Base-by-base conservation (phyloP, 129 eudicot genomes). In the Artemisia annua region DNA sequence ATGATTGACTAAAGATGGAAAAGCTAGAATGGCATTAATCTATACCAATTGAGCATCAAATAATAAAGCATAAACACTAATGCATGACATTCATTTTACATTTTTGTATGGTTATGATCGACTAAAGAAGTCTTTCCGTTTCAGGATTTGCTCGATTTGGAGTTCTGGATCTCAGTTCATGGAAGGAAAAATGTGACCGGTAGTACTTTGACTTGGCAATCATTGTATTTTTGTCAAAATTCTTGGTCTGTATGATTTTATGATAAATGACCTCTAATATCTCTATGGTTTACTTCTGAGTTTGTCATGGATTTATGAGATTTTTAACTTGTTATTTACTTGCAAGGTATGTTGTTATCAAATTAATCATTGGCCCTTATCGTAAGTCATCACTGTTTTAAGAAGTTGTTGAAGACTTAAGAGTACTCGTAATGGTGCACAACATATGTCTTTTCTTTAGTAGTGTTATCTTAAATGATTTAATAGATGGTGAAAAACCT, bases 71-170 rank as follows among this genome's bases (percentile, higher is more conserved):
- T 35, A 35, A 35, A 35, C 44, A 1, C 44, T 6, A 35, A 35
- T 35, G 44, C 9, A 35, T 39, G 46, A 39, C 46, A 39, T 56
- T 56, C 19, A n/a, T 22, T 15, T 64, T 48, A 54, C 71, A 32
- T 50, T 13, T 13, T 62, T 73, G 49, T 75, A 44, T 26, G 16
- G 8, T n/a, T 26, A n/a, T 46, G 59, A 9, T 48, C 30, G 61
- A 59, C 60, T 20, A 18, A 67, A 24, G 2, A 50, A 17, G 65
- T 61, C 24, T 69, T 16, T 18, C 14, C 0, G 18, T 51, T 78
- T 69, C 81, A 78, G 81, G 76, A 60, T 50, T 49, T 68, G 13
- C 7, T 69, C 1, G 58, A 72, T 56, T 2, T 71, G 32, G 35
- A 32, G 18, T 53, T 13, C 22, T 56, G 54, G 54, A 72, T 58